These are phyloP conservation scores for Botryococcus braunii DNA, from an alignment of 163 green algal species.

Conservation along the genomic window DNA sequence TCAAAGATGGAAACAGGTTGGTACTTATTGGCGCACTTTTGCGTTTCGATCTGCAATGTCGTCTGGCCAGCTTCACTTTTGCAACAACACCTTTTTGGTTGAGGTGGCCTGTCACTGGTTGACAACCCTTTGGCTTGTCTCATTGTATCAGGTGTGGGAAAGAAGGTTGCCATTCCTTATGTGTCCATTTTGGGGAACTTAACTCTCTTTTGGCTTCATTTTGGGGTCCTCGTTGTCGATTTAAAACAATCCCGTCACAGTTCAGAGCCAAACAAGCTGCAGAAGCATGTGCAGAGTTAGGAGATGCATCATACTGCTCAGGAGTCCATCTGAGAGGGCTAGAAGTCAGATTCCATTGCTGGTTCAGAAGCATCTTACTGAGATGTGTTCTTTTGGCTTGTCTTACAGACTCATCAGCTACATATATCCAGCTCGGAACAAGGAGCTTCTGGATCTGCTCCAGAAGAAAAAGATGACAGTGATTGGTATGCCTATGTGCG, in stretches of 20 bases:
- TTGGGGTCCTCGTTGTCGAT: no score
- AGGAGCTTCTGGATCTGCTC: constrained; percentile 67
- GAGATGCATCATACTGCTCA: no score
- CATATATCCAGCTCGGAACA: constrained; percentile 72
- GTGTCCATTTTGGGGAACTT: no score
- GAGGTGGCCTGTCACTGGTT: no score
- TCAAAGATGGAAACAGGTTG: background rate
- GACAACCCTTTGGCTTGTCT: no score
- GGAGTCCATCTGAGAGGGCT: background rate
- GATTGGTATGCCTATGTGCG: constrained; percentile 35
- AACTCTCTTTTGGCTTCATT: no score
- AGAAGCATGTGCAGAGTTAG: no score
- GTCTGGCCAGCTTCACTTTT: background rate
- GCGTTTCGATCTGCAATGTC: background rate
- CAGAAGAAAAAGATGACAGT: constrained; percentile 54
- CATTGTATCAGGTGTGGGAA: no score
- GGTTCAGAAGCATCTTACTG: background rate
- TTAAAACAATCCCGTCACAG: no score
- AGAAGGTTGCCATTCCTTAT: no score
- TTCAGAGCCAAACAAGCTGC: no score
- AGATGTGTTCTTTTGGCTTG: background rate
- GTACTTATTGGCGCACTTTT: background rate
- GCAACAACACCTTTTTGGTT: background rate
- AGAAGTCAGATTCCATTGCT: background rate
- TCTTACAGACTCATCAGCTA: constrained; percentile 55